Base-by-base conservation (phyloP, 2,329 filamentous ascomycete genomes). In the Ophiostoma ulmi region DNA sequence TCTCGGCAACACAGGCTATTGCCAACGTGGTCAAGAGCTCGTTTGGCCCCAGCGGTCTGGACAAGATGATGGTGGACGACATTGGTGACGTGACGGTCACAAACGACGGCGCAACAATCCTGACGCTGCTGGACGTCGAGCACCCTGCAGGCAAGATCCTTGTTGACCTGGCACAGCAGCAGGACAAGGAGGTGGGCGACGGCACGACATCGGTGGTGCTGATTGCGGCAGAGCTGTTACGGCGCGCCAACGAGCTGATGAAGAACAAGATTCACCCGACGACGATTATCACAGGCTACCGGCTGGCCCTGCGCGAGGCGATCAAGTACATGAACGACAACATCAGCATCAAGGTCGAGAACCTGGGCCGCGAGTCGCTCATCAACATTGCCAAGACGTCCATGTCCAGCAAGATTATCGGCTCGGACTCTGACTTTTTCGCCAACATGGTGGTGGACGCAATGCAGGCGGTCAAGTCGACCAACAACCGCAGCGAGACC, bases 61-160 rank as follows among this genome's bases (percentile, higher is more conserved):
- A 99, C 81, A 99, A 99, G 88, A 99, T 99, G 95, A 98, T 99
- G 95, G 95, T 99, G 77, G 95, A 99, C 83, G 95, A 99, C 80
- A 98, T 99, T 72, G 71, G 69, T 64, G 95, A 99, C 84, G 95
- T 99, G 72, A 99, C 95, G 73, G 95, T 99, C 72, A 99, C 95
- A 75, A 99, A 99, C 82, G 95, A 99, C 81, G 95, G 95, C 78
- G 95, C 95, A 70, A 99, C 95, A 44, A 99, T 99, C 78, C 88
- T 99, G 75, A 93, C 89, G 80, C 86, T 99, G 78, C 88, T 99
- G 78, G 95, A 98, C 79, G 94, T 99, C 78, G 94, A 99, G 81
- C 94, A 99, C 82, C 95, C 95, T 70, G 95, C 95, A 71, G 95
- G 95, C 79, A 98, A 97, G 88, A 99, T 99, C 75, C 86, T 99